A percentile compares a stretch with the other conserved stretches of the same genome.
phyloP scores from a whole-genome alignment of 208 protist genomes.

The Trypanosoma vivax region DNA sequence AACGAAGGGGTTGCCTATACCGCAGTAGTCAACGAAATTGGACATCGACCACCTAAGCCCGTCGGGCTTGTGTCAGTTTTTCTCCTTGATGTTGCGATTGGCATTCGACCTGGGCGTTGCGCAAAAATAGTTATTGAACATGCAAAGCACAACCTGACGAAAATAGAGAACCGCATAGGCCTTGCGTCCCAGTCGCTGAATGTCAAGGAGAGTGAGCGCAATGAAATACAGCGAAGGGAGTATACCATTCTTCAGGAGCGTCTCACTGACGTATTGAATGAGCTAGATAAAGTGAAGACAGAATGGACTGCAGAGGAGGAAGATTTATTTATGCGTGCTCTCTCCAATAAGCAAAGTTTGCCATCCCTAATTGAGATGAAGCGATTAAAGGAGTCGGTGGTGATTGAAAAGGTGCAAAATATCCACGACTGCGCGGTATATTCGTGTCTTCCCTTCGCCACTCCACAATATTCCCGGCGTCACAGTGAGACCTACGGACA shows the following conservation, averaged over 20 bases:
- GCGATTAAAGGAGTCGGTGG: conserved; percentile 48
- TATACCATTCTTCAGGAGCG: conserved; percentile 60
- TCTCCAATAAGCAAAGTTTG: conserved; percentile 40
- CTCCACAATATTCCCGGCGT: conserved; percentile 82
- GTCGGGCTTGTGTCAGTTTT: conserved; percentile 54
- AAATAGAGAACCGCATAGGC: conserved; percentile 55
- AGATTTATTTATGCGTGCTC: conserved; percentile 38
- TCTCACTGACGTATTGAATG: conserved; percentile 30
- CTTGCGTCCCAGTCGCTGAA: conserved; percentile 36
- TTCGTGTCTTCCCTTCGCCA: conserved; percentile 66
- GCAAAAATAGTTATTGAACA: conserved; percentile 76
- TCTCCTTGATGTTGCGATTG: conserved; percentile 72
- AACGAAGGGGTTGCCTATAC: conserved; percentile 62
- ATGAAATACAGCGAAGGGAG: conserved; percentile 46
- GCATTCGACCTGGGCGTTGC: conserved; percentile 57
- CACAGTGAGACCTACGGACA: conserved; percentile 78
- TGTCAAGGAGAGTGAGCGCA: not conserved
- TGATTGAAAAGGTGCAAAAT: conserved; percentile 57
- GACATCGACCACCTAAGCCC: conserved; percentile 23
- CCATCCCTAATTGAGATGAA: conserved; percentile 54
- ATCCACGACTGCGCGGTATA: conserved; percentile 64
- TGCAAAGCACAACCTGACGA: conserved; percentile 34
- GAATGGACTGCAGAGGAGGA: conserved; percentile 64
- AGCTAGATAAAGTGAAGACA: conserved; percentile 28
- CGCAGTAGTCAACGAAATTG: conserved; percentile 48